Percentiles rank a stretch among this genome's conserved stretches.
Evolutionary conservation across 192 early-diverging fungal species (phyloP).

Genomic region (Linnemannia hyalina): DNA sequence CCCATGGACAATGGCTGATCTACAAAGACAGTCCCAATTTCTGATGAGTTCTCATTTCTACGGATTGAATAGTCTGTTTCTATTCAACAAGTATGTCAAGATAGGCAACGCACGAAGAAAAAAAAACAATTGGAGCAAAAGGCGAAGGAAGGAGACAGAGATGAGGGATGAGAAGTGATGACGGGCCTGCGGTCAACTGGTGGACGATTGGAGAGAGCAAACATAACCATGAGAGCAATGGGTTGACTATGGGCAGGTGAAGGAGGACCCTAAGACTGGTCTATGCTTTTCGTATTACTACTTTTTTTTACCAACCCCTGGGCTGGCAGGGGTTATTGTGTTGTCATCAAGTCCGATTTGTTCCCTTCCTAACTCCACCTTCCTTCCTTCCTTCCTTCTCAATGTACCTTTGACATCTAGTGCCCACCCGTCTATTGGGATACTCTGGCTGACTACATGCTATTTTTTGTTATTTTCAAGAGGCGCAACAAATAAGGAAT

Average conservation of each 20-base stretch:
- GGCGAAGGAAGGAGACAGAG: neutral
- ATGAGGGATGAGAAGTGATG: too few species aligned
- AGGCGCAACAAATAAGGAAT: neutral
- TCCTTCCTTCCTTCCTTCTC: neutral
- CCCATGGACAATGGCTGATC: neutral
- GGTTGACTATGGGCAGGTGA: neutral
- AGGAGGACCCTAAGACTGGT: neutral
- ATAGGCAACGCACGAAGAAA: constrained; percentile 4
- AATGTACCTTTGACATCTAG: neutral
- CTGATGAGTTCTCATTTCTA: neutral
- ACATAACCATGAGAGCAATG: neutral
- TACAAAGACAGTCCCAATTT: neutral
- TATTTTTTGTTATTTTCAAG: neutral
- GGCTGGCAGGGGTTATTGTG: neutral
- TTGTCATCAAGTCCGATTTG: neutral
- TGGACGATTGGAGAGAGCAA: neutral
- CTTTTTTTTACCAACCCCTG: neutral
- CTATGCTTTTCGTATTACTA: neutral
- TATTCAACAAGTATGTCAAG: constrained; percentile 24
- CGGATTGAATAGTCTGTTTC: constrained; percentile 2
- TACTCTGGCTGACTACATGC: neutral
- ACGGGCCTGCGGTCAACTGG: neutral
- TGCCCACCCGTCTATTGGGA: neutral
- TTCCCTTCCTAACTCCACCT: neutral
- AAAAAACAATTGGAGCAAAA: neutral